phyloP scores from a whole-genome alignment of 225 moss, liverwort and hornwort genomes.

The Sphagnum contortum region DNA sequence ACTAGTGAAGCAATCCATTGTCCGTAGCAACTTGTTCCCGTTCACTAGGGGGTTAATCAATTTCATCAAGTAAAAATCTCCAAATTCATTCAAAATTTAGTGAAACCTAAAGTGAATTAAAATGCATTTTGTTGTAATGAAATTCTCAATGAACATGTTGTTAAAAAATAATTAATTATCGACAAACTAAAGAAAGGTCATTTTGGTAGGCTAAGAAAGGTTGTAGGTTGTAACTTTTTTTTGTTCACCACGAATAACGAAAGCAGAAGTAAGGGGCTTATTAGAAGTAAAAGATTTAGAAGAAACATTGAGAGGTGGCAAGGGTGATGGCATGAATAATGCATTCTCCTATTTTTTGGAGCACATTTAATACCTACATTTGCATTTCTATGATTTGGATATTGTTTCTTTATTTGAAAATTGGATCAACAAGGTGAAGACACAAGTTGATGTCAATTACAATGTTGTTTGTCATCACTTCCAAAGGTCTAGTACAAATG shows the following conservation, averaged over 20 bases:
- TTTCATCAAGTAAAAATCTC: too few species aligned
- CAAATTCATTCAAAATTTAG: too few species aligned
- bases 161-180: too few species aligned
- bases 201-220: too few species aligned
- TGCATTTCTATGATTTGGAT: constrained; percentile 40
- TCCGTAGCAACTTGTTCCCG: too few species aligned
- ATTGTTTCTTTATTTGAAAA: constrained; percentile 32
- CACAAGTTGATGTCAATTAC: constrained; percentile 27
- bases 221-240: too few species aligned
- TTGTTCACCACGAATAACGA: constrained; percentile 3
- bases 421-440: constrained; percentile 42
- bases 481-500: constrained; percentile 35
- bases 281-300: constrained; percentile 22
- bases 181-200: too few species aligned
- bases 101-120: too few species aligned
- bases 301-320: constrained; percentile 16
- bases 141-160: too few species aligned
- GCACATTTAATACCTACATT: constrained; percentile 14
- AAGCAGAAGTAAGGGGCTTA: constrained; percentile 14
- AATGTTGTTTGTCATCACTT: constrained; percentile 43
- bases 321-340: constrained; percentile 51
- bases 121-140: too few species aligned
- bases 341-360: constrained; percentile 28
- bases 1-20: too few species aligned
- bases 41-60: too few species aligned